Evolutionary conservation across 1,139 yeast species (phyloP), one percentile per base, ranked within the genome.

Genomic region (Saccharomyces hybrid): DNA sequence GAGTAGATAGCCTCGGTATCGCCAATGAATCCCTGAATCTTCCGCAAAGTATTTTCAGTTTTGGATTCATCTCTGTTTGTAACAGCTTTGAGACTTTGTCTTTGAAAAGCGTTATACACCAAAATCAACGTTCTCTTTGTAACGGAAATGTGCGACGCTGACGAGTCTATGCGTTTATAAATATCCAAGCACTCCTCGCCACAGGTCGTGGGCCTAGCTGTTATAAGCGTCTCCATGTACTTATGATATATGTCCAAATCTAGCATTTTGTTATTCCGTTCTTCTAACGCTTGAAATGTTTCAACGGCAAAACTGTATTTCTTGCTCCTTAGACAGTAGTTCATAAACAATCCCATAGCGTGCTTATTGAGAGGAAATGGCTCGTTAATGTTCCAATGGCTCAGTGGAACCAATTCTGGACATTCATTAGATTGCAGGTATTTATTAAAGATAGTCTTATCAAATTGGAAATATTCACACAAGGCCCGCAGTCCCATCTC

Each of bases 261-360:
- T 44, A 66, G 49, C 27, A 60, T 14, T 2, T 53, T 49, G 9
- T 56, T 49, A 1, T 53, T 50, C 3, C 34, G 42, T 32, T 44
- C 32, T 11, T 19, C 29, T 27, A 55, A 46, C 9, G 54, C 34
- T 26, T 55, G 38, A 46, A 60, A 64, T 5, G 56, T 49, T 6
- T 54, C 48, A 19, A 60, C 51, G 2, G 64, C 69, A 3, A 54
- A 38, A 27, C 56, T 50, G 34, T 55, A 61, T 14, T 58, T 55
- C 19, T 54, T 57, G 3, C 57, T 53, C 49, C 61, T 56, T 2
- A 57, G 26, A 47, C 63, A 61, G 29, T 56, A 57, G 5, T 62
- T 61, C 32, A 68, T 46, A 16, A 62, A 52, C 19, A 66, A 50
- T 12, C 64, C 67, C n/a, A 59, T 24, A 7, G 61, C 57, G 46